phyloP scores from a whole-genome alignment of 768 basidiomycete genomes.

The Psilocybe azurescens region DNA sequence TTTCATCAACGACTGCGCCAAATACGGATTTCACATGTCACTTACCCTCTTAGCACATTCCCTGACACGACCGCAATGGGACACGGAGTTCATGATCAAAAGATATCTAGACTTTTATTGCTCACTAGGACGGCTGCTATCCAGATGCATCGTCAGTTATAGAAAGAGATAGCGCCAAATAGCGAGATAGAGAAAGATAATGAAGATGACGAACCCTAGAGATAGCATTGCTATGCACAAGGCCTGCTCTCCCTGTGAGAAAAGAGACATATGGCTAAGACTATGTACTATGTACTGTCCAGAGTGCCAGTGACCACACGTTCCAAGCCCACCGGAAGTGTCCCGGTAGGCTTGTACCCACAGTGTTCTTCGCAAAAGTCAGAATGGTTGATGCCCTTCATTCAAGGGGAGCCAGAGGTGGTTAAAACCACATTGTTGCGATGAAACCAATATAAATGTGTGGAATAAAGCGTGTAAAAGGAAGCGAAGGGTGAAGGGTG shows the following conservation, averaged over 20 bases:
- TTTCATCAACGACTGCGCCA: conserved; percentile 1
- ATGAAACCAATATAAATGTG: no score
- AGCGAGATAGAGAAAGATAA: background rate
- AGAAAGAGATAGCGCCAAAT: background rate
- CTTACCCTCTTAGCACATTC: background rate
- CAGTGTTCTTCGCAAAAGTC: no score
- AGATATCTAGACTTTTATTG: background rate
- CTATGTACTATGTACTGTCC: background rate
- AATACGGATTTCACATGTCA: conserved; percentile 1
- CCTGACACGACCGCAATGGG: background rate
- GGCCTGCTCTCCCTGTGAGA: background rate
- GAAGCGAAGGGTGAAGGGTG: background rate
- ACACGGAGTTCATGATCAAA: background rate
- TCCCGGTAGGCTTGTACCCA: background rate
- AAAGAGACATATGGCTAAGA: background rate
- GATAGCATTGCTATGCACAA: background rate
- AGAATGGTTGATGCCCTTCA: no score
- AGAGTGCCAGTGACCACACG: background rate
- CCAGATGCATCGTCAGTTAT: background rate
- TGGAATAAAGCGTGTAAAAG: background rate
- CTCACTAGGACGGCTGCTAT: background rate
- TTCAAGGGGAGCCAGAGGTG: no score
- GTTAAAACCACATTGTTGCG: no score
- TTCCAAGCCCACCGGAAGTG: background rate
- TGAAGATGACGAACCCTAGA: background rate